Base-by-base conservation (phyloP, 169 alveolate genomes). In the Theileria orientalis region DNA sequence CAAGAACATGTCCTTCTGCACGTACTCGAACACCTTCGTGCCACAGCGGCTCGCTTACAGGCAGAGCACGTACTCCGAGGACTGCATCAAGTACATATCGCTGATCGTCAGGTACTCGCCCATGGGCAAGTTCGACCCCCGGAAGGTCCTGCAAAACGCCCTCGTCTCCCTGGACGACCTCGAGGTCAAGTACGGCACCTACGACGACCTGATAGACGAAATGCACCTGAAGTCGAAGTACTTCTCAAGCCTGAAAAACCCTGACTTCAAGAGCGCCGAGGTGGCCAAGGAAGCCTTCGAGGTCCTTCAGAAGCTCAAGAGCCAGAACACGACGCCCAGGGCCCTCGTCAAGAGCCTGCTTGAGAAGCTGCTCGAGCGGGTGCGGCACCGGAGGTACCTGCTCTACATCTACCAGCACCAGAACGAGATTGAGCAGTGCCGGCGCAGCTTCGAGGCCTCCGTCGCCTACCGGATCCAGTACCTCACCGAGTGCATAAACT, bases 11-110 rank as follows among this genome's bases (percentile, higher is more conserved):
- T 89, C 85, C 44, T 82, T 91, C 44, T 91, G 95, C 69, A 76
- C 77, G 40, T 72, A 82, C 62, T 80, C 92, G 16, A 85, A 63
- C 57, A 91, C 87, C 8, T 92, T 92, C 23, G 87, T 92, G 74
- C 95, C 95, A 9, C 95, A 92, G 78, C 71, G 83, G 44, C 71
- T 92, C 33, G 84, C 92, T 3, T 82, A 82, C 32, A 63, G 94
- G 3, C 92, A 92, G 69, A 78, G 66, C 21, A 75, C 94, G 11
- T 75, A 57, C 42, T 76, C 87, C 32, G 74, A 87, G 68, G 85
- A 88, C 64, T 84, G 73, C 35, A 77, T 83, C 9, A 84, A 88
- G 54, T 59, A 76, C 57, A 80, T 88, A 47, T 88, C 93, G 0
- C 52, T 88, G 25, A 83, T 88, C 30, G 69, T 80, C 37, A 49